Base-by-base conservation (phyloP, 306 rosid species). In the Inga oerstediana region DNA sequence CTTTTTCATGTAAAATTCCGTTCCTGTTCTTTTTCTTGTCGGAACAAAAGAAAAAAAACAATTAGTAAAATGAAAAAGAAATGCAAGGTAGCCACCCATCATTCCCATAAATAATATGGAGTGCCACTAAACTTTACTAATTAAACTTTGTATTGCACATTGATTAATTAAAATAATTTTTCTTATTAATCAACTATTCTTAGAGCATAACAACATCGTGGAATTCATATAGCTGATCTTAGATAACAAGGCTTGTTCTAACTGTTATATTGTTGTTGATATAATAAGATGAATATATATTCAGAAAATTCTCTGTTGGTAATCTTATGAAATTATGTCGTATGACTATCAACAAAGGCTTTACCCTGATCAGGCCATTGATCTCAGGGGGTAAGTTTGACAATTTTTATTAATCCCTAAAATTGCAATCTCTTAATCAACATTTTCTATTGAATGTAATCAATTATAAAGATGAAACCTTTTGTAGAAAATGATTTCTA, bases 11-110 rank as follows among this genome's bases (percentile, higher is more conserved):
- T 30, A 52, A 49, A 74, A 84, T 65, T 80, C 80, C 59, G 45
- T 58, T 66, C 56, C 83, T 14, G 65, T 74, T 72, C 86, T 74
- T 79, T 70, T 79, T 41, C 76, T 10, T 79, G 86, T 64, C 80
- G 81, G 79, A 77, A 73, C 80, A 62, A 58, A 70, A 8, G 27
- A 12, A 64, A 5, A 9, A 6, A 16, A 6, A 19, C 10, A 54
- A 56, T 8, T 58, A 19, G 24, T 80, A 10, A 24, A 41, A 27
- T 16, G 45, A 39, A 39, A 34, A 11, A 24, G 70, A 17, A 70
- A 68, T 7, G 45, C 37, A 65, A n/a, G 2, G 19, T 51, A 16
- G 30, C 35, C 24, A 22, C 24, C 65, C 74, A 32, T 76, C 24
- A 43, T 69, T 30, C 43, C 49, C 4, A 56, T 14, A 34, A 30